Percentiles rank a stretch among this genome's conserved stretches.
Conservation (phyloP, 257 asterid species). For the Nicotiana tomentosiformis region DNA sequence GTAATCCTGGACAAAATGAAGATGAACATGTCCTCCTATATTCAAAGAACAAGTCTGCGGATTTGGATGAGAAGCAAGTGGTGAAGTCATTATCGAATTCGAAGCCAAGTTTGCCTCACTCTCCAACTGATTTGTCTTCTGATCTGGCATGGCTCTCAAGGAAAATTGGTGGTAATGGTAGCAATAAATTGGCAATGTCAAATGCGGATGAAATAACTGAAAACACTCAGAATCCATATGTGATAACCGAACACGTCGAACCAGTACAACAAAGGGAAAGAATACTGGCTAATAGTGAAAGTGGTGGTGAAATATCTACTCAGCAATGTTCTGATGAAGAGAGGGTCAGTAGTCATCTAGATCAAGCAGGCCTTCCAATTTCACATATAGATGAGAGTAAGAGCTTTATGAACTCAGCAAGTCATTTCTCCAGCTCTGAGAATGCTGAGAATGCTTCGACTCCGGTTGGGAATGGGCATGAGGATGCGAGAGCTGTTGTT, state of each 20-base stretch:
- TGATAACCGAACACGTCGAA: slow-evolving; percentile 8
- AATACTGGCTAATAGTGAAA: slow-evolving; percentile 16
- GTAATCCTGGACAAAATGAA: slow-evolving; percentile 27
- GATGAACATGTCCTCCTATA: slow-evolving; percentile 17
- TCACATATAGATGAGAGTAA: slow-evolving; percentile 15
- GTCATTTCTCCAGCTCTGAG: slow-evolving; percentile 12
- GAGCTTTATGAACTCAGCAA: slow-evolving; percentile 9
- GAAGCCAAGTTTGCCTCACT: slow-evolving; percentile 30
- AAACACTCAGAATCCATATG: slow-evolving; percentile 11
- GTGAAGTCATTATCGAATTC: slow-evolving; percentile 25
- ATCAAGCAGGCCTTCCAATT: slow-evolving; percentile 13
- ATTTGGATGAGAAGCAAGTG: slow-evolving; percentile 37
- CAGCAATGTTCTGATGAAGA: slow-evolving; percentile 15
- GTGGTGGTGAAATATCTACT: slow-evolving; percentile 4
- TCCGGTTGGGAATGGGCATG: slow-evolving; percentile 6
- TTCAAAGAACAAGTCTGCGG: slow-evolving; percentile 21
- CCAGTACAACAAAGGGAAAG: slow-evolving; percentile 17
- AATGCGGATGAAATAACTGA: slow-evolving; percentile 19
- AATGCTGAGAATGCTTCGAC: slow-evolving; percentile 17
- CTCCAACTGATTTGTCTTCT: slow-evolving; percentile 47
- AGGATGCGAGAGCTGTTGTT: slow-evolving; percentile 17
- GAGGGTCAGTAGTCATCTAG: slow-evolving; percentile 5
- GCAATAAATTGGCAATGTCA: slow-evolving; percentile 21
- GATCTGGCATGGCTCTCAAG: slow-evolving; percentile 52
- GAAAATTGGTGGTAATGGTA: slow-evolving; percentile 28